Evolutionary conservation across 106 monocot genomes (phyloP).

Genomic region (Dioscorea alata): DNA sequence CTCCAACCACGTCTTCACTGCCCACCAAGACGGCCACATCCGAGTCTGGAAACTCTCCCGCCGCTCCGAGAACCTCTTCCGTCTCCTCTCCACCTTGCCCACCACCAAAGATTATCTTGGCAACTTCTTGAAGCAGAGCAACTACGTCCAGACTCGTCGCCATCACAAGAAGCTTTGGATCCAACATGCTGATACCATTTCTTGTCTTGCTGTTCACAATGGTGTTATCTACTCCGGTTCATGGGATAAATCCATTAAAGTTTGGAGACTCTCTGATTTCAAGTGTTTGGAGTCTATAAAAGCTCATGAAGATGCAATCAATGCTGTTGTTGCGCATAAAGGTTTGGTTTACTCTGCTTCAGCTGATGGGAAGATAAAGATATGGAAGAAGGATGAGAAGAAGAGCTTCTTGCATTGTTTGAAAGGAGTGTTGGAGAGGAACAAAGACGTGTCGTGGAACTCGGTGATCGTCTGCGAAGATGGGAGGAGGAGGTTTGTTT

Average conservation of each 20-base stretch:
- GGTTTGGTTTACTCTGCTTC: slow-evolving; percentile 58
- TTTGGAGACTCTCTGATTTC: slow-evolving; percentile 57
- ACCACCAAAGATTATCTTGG: slow-evolving; percentile 52
- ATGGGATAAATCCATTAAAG: slow-evolving; percentile 79
- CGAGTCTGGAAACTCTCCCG: slow-evolving; percentile 66
- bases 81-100: slow-evolving; percentile 47
- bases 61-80: slow-evolving; percentile 42
- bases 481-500: slow-evolving; percentile 40
- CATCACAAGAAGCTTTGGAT: slow-evolving; percentile 72
- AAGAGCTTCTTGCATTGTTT: slow-evolving; percentile 22
- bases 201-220: slow-evolving; percentile 48
- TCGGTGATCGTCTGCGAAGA: slow-evolving; percentile 26
- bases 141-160: slow-evolving; percentile 58
- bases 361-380: slow-evolving; percentile 71
- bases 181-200: slow-evolving; percentile 77
- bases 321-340: slow-evolving; percentile 23
- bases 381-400: slow-evolving; percentile 34
- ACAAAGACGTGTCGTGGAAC: slow-evolving; percentile 51
- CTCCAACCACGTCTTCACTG: slow-evolving; percentile 60
- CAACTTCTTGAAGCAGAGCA: slow-evolving; percentile 46
- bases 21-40: slow-evolving; percentile 69
- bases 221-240: slow-evolving; percentile 70
- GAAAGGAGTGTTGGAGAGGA: slow-evolving; percentile 18
- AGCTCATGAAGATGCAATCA: slow-evolving; percentile 81
- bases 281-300: slow-evolving; percentile 64